phyloP scores from a whole-genome alignment of 2,329 filamentous ascomycete genomes.

The Nothophaeocryptopus gaeumannii region DNA sequence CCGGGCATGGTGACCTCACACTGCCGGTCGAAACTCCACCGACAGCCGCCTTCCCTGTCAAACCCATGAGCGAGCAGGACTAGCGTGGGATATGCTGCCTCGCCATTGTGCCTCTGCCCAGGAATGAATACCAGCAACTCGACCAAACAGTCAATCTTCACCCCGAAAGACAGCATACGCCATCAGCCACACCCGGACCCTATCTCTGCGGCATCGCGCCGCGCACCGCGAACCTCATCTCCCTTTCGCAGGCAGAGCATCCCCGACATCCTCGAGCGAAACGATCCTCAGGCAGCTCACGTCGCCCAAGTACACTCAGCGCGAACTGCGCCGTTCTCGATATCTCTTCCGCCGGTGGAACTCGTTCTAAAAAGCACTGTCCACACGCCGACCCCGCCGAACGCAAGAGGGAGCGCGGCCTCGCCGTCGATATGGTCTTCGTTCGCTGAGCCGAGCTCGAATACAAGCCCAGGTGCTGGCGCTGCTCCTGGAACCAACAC shows the following conservation, averaged over 20 bases:
- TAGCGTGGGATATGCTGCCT: no score
- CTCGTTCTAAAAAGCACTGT: no score
- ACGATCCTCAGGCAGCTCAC: neutral
- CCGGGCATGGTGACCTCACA: conserved; percentile 2
- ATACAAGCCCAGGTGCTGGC: neutral
- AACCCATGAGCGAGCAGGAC: neutral
- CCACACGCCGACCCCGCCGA: no score
- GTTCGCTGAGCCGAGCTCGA: conserved; percentile 13
- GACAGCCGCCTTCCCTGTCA: neutral
- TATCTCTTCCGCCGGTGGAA: neutral
- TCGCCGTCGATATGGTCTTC: conserved; percentile 24
- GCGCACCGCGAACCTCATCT: conserved; percentile 19
- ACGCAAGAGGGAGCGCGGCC: neutral
- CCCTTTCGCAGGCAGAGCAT: conserved; percentile 20
- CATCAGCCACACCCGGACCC: conserved; percentile 6
- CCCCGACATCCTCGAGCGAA: conserved; percentile 6
- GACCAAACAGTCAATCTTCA: conserved; percentile 20
- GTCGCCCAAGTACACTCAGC: neutral
- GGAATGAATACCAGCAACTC: conserved; percentile 19
- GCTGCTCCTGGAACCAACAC: neutral
- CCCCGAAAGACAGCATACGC: conserved; percentile 18
- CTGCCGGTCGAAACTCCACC: conserved; percentile 3
- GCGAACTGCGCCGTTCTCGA: conserved; percentile 1
- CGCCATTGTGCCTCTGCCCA: neutral
- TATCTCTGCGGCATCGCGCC: neutral